Conservation (phyloP, 225 moss, liverwort and hornwort genomes). For the Polytrichum formosum region DNA sequence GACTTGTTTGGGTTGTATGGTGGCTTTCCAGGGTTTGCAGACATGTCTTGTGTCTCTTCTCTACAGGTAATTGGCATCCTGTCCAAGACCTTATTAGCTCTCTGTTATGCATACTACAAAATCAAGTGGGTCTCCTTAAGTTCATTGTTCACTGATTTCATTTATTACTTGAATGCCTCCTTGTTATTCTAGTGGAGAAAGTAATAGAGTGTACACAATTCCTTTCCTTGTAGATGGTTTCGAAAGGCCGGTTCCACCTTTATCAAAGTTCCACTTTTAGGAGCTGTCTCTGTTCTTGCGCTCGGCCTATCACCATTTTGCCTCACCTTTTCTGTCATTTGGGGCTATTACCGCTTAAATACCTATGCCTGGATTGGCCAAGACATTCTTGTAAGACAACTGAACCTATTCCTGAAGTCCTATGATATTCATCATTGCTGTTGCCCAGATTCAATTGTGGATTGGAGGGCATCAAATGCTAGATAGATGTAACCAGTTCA, state of each 20-base stretch:
- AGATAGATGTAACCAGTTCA: too few relatives aligned
- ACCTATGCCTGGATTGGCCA: conserved; percentile 97
- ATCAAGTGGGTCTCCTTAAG: too few relatives aligned
- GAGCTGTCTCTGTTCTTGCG: conserved; percentile 72
- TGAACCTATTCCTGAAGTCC: background rate
- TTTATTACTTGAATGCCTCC: too few relatives aligned
- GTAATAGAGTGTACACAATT: too few relatives aligned
- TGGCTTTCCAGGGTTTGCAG: conserved; percentile 77
- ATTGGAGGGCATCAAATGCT: too few relatives aligned
- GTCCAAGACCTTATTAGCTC: background rate
- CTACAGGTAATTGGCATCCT: conserved; percentile 51
- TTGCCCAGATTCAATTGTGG: background rate
- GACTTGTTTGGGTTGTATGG: background rate
- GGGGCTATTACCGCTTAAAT: conserved; percentile 78
- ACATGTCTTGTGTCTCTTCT: conserved; percentile 86
- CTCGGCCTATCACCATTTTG: conserved; percentile 83
- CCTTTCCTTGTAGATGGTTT: conserved; percentile 70
- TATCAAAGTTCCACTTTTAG: conserved; percentile 69
- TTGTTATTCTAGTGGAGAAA: too few relatives aligned
- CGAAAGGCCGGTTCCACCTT: conserved; percentile 60
- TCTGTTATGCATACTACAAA: background rate
- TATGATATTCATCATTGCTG: too few relatives aligned
- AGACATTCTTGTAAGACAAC: conserved; percentile 68
- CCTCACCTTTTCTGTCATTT: conserved; percentile 73
- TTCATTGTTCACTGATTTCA: too few relatives aligned